Evolutionary conservation across 129 eudicot species (phyloP).

Genomic region (Artemisia argyi): DNA sequence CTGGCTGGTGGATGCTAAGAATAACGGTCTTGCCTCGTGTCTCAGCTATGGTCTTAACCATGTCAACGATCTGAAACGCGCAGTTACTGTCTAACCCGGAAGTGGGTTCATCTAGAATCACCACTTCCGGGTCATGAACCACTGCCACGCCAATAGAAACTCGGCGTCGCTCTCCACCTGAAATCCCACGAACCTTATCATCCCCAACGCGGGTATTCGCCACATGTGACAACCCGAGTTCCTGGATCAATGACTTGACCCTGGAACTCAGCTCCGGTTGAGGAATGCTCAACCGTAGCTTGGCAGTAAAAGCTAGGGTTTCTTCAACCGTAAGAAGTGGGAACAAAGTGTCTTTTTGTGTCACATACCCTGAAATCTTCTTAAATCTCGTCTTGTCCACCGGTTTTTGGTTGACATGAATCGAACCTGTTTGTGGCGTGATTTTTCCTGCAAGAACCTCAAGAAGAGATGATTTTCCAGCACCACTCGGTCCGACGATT

Average conservation of each 20-base stretch:
- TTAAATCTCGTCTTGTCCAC: constrained; percentile 58
- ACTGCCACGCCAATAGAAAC: constrained; percentile 94
- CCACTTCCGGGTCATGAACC: constrained; percentile 85
- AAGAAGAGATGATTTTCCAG: constrained; percentile 88
- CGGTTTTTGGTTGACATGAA: constrained; percentile 57
- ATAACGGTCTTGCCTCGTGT: constrained; percentile 77
- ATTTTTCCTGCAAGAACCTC: constrained; percentile 92
- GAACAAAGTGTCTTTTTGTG: constrained; percentile 79
- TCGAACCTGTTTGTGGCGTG: constrained; percentile 50
- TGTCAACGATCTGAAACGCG: constrained; percentile 80
- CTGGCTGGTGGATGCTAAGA: constrained; percentile 94
- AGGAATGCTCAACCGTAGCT: constrained; percentile 53
- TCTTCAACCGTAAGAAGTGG: constrained; percentile 96
- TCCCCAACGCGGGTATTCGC: constrained; percentile 71
- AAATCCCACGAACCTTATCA: constrained; percentile 80
- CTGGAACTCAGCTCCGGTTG: constrained; percentile 41
- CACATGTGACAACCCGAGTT: constrained; percentile 77
- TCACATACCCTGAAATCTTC: constrained; percentile 79
- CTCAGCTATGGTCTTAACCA: constrained; percentile 87
- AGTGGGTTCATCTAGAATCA: constrained; percentile 94
- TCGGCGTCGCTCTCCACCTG: constrained; percentile 91
- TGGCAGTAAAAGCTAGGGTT: constrained; percentile 69
- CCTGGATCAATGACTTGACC: constrained; percentile 67
- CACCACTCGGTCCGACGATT: constrained; percentile 97
- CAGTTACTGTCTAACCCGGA: constrained; percentile 93